phyloP scores from a whole-genome alignment of 345 rosid genomes.

The Hypericum perforatum region DNA sequence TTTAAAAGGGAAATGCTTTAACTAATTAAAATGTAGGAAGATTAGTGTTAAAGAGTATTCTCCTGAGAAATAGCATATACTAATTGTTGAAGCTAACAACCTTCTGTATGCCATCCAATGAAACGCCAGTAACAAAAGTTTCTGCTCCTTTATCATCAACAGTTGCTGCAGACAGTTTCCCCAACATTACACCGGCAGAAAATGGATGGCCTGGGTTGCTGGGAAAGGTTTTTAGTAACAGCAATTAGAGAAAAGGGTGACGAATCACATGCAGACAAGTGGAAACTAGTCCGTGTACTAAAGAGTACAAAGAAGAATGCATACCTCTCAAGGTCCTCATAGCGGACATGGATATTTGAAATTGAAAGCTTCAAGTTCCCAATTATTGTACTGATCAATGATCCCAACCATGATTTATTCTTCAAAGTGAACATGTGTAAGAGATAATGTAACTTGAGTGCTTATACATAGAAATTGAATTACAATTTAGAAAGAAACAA shows the following conservation, averaged over 20 bases:
- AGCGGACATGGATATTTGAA: conserved; percentile 94
- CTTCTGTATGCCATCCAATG: conserved; percentile 72
- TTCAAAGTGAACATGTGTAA: conserved; percentile 22
- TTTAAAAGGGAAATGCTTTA: too few relatives aligned
- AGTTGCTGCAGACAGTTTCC: conserved; percentile 90
- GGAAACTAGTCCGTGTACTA: neutral
- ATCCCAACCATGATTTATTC: conserved; percentile 96
- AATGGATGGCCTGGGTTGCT: conserved; percentile 93
- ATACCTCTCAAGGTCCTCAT: conserved; percentile 95
- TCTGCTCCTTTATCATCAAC: conserved; percentile 84
- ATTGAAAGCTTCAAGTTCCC: conserved; percentile 96
- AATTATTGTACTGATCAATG: conserved; percentile 80
- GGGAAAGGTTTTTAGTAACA: conserved; percentile 15
- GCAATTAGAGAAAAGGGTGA: too few relatives aligned
- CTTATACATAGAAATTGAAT: too few relatives aligned
- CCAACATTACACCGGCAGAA: conserved; percentile 77
- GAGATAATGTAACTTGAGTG: too few relatives aligned
- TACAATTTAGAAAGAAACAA: too few relatives aligned
- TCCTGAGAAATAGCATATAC: too few relatives aligned
- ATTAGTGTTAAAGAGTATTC: too few relatives aligned
- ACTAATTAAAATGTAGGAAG: too few relatives aligned
- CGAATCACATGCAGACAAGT: conserved; percentile 1
- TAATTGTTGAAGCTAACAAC: conserved; percentile 22
- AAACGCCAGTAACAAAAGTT: conserved; percentile 76
- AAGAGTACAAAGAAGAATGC: conserved; percentile 1